phyloP scores from a whole-genome alignment of 345 rosid species.

The Eucalyptus regnans region DNA sequence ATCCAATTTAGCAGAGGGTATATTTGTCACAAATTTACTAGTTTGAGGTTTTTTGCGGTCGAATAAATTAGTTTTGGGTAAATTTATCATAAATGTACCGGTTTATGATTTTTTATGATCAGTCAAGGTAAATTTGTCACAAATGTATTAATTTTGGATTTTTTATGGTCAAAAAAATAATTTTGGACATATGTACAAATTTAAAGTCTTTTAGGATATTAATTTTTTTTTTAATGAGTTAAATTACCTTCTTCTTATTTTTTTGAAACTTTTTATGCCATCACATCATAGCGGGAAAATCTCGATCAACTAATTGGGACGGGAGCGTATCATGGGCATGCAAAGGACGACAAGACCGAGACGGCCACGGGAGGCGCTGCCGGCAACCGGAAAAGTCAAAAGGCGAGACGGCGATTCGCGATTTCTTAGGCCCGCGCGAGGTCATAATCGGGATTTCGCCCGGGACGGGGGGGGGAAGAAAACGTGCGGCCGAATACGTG shows the following conservation, averaged over 20 bases:
- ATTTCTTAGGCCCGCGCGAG: not conserved
- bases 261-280: not conserved
- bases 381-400: not conserved
- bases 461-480: not conserved
- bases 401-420: too few species aligned
- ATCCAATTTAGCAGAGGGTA: too few species aligned
- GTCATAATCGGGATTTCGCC: not conserved
- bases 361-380: not conserved
- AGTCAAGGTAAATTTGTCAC: too few species aligned
- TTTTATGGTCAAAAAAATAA: too few species aligned
- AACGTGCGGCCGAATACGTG: not conserved
- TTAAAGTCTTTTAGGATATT: too few species aligned
- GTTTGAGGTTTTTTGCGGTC: too few species aligned
- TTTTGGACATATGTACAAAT: too few species aligned
- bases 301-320: not conserved
- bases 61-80: too few species aligned
- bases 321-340: not conserved
- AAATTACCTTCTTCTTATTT: not conserved
- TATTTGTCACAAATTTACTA: too few species aligned
- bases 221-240: not conserved
- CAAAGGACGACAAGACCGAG: not conserved
- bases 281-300: not conserved
- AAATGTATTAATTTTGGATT: rapidly evolving
- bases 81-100: too few species aligned
- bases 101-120: too few species aligned